Evolutionary conservation across 495 filamentous ascomycete genomes (phyloP), one percentile per base, ranked within the genome.

Genomic region (Hypoxylon rickii): DNA sequence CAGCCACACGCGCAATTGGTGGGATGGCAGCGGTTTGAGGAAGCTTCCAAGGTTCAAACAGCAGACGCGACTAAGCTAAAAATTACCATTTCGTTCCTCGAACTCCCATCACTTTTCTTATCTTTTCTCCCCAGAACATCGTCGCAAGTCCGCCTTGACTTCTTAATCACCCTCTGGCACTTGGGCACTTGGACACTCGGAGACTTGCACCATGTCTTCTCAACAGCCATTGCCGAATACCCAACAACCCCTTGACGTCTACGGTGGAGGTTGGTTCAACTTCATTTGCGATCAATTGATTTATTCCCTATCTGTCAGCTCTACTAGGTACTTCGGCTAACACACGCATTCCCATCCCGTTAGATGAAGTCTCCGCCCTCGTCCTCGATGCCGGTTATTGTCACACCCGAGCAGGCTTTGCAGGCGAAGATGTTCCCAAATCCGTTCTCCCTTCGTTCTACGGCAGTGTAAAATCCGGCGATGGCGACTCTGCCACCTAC

Each of bases 341-440:
- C 43, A 5, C 24, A 4, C 10, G 13, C 58, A 56, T 33, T 52
- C 43, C 0, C 42, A 8, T 37, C 44, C 52, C 48, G 50, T 47
- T 40, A 96, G 94, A 98, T 78, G 94, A 98, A 73, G 91, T 98
- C 44, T 94, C 91, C 12, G 94, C 94, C 19, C 89, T 98, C 65
- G 89, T 98, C 17, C 89, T 98, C 62, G 94, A 98, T 65, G 89
- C 95, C 3, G 94, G 95, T 34, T 96, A 89, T 75, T 89, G 86
- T 38, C 88, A 84, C 63, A 90, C 86, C 12, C 93, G 95, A 74
- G 95, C 92, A 49, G 94, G 94, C 56, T 97, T 96, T 69, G 94
- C 94, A 3, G 94, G 95, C 63, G 94, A 98, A 86, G 94, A 98
- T 74, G 85, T 89, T 2, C 94, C 94, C 50, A 98, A 97, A 79